Base-by-base conservation (phyloP, 176 grass and related monocot species). In the Carex cristatella region DNA sequence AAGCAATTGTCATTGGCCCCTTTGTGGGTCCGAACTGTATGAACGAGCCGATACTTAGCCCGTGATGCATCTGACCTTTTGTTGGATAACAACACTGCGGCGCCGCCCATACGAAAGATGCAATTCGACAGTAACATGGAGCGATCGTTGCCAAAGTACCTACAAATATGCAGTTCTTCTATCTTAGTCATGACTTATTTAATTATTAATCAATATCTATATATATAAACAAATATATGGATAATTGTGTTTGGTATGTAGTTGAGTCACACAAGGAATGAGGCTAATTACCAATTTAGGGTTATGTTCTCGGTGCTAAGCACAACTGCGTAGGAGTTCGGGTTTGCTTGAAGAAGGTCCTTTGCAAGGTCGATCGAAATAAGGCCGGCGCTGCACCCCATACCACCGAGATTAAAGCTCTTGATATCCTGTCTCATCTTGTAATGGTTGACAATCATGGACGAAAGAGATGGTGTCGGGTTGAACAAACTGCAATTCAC, bases 51-150 rank as follows among this genome's bases (percentile, higher is more conserved):
- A 48, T 95, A 95, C 79, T 95, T 95, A 65, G 93, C 84, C 0
- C 87, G 87, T 27, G 68, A n/a, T 15, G 75, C 82, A 53, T 95
- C 93, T 1, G 73, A 78, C 33, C 83, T 69, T 28, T 82, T 81
- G 89, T 88, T 95, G 0, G 93, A 95, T 4, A 95, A 82, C 32
- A 95, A 88, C 30, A 88, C 30, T 1, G 93, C 89, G 0, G 93
- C 93, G 18, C 89, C 87, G 62, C 94, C 91, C 91, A 93, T 97
- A 61, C 89, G 89, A 54, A 97, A 97, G 79, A 97, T 89, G 76
- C 94, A 97, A 85, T 97, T 97, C 0, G 94, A 93, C 12, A 97
- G 79, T 16, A 96, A 89, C 94, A 93, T 96, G 14, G 91, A 96
- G 3, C 94, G 89, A 81, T 96, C 90, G 42, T 88, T 93, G 83